These are phyloP conservation scores for Blepharisma japonicum DNA, from an alignment of 73 alveolate genomes.

Conservation along the genomic window DNA sequence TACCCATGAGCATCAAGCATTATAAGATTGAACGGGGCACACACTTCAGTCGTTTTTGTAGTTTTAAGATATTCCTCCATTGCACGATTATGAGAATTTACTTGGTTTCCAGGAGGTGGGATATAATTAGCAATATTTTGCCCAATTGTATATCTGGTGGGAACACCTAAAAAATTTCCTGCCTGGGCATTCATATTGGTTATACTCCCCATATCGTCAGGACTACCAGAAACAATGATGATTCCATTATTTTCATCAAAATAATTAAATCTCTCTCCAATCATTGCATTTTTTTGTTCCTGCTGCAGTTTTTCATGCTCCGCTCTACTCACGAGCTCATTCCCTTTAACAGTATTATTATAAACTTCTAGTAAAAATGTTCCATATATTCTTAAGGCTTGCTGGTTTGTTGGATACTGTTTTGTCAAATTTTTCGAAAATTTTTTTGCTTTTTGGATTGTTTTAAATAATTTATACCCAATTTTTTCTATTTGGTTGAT, in stretches of 20 bases:
- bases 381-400: too few species aligned
- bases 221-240: neutral
- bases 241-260: slow-evolving; percentile 18
- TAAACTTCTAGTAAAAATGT: too few species aligned
- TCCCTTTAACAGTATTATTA: slow-evolving; percentile 8
- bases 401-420: too few species aligned
- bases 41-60: neutral
- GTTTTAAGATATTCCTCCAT: neutral
- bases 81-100: neutral
- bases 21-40: neutral
- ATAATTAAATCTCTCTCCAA: slow-evolving; percentile 1
- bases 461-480: too few species aligned
- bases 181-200: neutral
- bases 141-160: neutral
- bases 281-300: neutral
- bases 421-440: too few species aligned
- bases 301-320: slow-evolving; percentile 21
- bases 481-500: too few species aligned
- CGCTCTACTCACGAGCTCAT: slow-evolving; percentile 20
- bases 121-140: neutral
- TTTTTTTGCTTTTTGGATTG: too few species aligned
- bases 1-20: neutral
- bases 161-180: neutral
- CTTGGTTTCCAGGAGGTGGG: slow-evolving; percentile 13
- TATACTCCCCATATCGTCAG: neutral